phyloP scores from a whole-genome alignment of 768 basidiomycete species.

The Cystobasidium ongulense region DNA sequence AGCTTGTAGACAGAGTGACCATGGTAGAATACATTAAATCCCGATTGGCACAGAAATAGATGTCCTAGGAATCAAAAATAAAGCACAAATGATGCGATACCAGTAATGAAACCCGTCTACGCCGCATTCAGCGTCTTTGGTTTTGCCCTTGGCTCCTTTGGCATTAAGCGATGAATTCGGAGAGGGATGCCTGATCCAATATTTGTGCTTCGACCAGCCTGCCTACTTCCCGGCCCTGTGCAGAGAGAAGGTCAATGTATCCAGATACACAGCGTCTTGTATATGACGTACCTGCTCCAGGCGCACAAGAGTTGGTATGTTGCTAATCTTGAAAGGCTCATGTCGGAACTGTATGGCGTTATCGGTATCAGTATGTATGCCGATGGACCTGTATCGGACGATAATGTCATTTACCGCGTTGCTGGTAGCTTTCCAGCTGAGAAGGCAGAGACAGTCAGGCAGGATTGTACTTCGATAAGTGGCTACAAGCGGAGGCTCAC shows the following conservation, averaged over 20 bases:
- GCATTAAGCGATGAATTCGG: neutral
- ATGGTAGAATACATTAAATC: conserved; percentile 57
- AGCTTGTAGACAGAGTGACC: conserved; percentile 57
- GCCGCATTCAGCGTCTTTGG: too few species aligned
- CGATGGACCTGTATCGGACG: neutral
- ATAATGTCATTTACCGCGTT: conserved; percentile 1
- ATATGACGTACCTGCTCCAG: neutral
- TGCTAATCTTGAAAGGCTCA: neutral
- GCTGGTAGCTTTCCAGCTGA: neutral
- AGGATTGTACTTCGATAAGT: neutral
- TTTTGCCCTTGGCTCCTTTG: too few species aligned
- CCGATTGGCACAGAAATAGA: conserved; percentile 10
- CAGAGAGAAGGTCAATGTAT: neutral
- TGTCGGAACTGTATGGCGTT: neutral
- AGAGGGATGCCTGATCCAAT: neutral
- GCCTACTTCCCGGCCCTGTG: conserved; percentile 2
- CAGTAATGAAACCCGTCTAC: too few species aligned
- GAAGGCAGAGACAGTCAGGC: neutral
- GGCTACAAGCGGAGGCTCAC: neutral
- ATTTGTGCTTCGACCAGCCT: conserved; percentile 9
- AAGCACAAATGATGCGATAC: too few species aligned
- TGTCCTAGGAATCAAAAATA: too few species aligned
- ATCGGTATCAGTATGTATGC: neutral
- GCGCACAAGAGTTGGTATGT: conserved; percentile 10
- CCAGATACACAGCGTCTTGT: neutral